Base-by-base conservation (phyloP, 805 yeast species). In the Kuraishia molischiana region DNA sequence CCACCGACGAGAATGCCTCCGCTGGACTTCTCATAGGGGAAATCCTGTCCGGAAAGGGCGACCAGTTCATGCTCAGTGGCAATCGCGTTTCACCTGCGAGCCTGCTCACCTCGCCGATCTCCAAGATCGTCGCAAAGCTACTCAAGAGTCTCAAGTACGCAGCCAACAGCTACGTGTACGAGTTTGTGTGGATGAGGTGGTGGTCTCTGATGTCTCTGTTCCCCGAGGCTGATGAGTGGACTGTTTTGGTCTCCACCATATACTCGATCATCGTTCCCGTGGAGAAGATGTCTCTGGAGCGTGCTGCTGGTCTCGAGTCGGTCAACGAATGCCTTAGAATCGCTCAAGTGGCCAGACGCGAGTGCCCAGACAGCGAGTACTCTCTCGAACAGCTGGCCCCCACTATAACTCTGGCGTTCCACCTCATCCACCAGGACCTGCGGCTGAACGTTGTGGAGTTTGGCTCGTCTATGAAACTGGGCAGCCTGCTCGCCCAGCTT, bases 341-440 rank as follows among this genome's bases (percentile, higher is more conserved):
- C 6, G 24, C 22, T 2, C 5, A 15, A 19, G 28, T 9, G 26
- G 19, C 29, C 14, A 26, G 29, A 42, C 47, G 18, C 44, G 56
- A 28, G 5, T 21, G 28, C 6, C 32, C 11, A 15, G 24, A 18
- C n/a, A 19, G 28, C 22, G 56, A 61, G 38, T 71, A 69, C 40
- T 53, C 69, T 4, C 56, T 78, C 24, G 58, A 64, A n/a, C 74
- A 75, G 22, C 56, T 77, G 47, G 59, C 78, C 0, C 82, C 90
- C 0, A 77, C 73, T 41, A 67, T 85, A 9, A 67, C 78, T 0
- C 56, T 83, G 19, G 74, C 87, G 0, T 57, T 90, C 34, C 97
- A 89, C 58, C 50, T 87, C 29, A 59, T 85, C 2, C 62, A 87
- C 38, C 97, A 90, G 53, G 97, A 90, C 42, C 54, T 69, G 34